Percentiles rank a stretch among this genome's conserved stretches.
Conservation (phyloP, 2,329 filamentous ascomycete species). For the Fusarium chaquense region DNA sequence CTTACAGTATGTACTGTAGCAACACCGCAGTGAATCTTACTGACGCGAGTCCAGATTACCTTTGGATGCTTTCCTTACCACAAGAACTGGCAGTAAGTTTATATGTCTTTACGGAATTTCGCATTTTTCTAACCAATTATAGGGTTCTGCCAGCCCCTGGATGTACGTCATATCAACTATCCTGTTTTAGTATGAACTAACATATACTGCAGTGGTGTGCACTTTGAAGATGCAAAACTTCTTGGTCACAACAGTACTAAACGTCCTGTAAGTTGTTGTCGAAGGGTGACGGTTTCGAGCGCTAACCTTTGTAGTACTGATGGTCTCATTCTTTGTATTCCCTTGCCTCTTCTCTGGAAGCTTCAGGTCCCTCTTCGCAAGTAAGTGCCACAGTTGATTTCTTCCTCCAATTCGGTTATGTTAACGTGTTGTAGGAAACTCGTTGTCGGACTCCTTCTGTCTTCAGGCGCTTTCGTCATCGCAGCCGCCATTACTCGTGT, state of each 20-base stretch:
- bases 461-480: conserved; percentile 47
- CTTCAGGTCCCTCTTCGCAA: conserved; percentile 41
- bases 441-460: conserved; percentile 44
- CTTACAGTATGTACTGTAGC: conserved; percentile 25
- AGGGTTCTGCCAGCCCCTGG: conserved; percentile 37
- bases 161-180: background rate
- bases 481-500: conserved; percentile 43
- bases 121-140: rapidly evolving
- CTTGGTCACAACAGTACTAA: conserved; percentile 37
- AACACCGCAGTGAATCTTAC: background rate
- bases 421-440: conserved; percentile 37
- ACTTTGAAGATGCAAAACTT: conserved; percentile 38
- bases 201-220: conserved; percentile 21
- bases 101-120: rapidly evolving
- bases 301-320: conserved; percentile 28
- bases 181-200: rapidly evolving
- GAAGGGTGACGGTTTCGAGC: rapidly evolving
- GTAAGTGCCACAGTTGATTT: background rate
- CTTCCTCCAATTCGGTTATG: rapidly evolving
- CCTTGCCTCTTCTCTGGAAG: conserved; percentile 39
- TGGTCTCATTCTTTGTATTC: conserved; percentile 35
- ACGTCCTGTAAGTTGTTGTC: conserved; percentile 44
- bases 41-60: conserved; percentile 24
- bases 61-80: conserved; percentile 41
- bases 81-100: conserved; percentile 41